phyloP scores from a whole-genome alignment of 495 filamentous ascomycete species.

The Massariosphaeria phaeospora region DNA sequence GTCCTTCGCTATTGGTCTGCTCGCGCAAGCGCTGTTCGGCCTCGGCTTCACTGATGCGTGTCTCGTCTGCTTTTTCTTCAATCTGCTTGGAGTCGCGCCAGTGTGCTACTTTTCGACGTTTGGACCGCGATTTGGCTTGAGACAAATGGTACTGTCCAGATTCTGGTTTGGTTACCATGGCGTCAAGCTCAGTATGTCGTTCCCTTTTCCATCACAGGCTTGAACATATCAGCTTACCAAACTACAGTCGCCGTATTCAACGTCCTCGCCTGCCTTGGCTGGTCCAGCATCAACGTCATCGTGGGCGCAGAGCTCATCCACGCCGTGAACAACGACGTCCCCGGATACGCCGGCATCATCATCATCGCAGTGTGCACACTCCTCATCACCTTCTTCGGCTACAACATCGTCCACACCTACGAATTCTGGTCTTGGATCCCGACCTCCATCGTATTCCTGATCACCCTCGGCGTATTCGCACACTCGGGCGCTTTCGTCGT shows the following conservation, averaged over 20 bases:
- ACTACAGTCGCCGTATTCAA: conserved; percentile 65
- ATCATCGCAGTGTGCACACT: conserved; percentile 70
- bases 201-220: neutral
- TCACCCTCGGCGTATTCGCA: conserved; percentile 68
- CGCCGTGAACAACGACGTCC: conserved; percentile 56
- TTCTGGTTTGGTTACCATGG: conserved; percentile 54
- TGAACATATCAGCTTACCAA: neutral
- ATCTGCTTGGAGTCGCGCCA: conserved; percentile 65
- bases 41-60: conserved; percentile 75
- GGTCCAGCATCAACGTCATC: conserved; percentile 55
- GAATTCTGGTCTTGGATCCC: conserved; percentile 79
- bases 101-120: conserved; percentile 79
- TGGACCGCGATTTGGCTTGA: conserved; percentile 67
- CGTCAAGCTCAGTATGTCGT: conserved; percentile 26
- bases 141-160: conserved; percentile 81
- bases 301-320: conserved; percentile 78
- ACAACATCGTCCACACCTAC: conserved; percentile 75
- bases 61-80: conserved; percentile 72
- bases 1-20: conserved; percentile 73
- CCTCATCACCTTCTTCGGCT: conserved; percentile 59
- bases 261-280: conserved; percentile 63
- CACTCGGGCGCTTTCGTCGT: conserved; percentile 68
- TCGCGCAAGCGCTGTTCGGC: conserved; percentile 60
- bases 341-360: conserved; percentile 59
- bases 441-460: conserved; percentile 69